A percentile compares a stretch with the other conserved stretches of the same genome.
Evolutionary conservation across 805 yeast genomes (phyloP).

Genomic region (Kuraishia hungarica): DNA sequence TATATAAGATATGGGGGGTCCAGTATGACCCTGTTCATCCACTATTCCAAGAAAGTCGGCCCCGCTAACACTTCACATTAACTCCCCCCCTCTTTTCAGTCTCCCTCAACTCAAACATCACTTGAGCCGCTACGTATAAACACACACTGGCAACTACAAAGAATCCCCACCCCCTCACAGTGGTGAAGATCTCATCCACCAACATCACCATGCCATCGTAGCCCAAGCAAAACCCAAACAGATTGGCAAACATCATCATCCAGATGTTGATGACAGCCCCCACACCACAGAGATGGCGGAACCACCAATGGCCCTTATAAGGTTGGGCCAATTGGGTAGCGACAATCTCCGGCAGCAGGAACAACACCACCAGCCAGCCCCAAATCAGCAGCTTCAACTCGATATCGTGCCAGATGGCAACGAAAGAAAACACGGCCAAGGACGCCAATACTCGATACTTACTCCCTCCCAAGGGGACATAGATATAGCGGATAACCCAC

Average conservation of each 20-base stretch:
- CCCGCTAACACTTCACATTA: conserved; percentile 72
- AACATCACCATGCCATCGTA: conserved; percentile 70
- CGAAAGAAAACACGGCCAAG: conserved; percentile 84
- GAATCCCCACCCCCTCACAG: conserved; percentile 60
- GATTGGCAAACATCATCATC: conserved; percentile 97
- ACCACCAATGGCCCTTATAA: conserved; percentile 47
- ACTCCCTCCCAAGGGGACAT: conserved; percentile 87
- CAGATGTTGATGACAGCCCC: conserved; percentile 90
- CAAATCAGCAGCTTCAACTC: conserved; percentile 78
- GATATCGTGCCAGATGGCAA: conserved; percentile 98
- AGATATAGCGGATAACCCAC: conserved; percentile 85
- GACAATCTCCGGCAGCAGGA: conserved; percentile 76
- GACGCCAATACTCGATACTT: conserved; percentile 64
- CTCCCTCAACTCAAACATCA: conserved; percentile 91
- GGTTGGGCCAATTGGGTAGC: conserved; percentile 37
- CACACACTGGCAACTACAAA: conserved; percentile 52
- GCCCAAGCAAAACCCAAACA: conserved; percentile 93
- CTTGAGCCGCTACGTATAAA: conserved; percentile 78
- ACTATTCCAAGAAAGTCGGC: too few species aligned
- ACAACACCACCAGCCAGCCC: conserved; percentile 93
- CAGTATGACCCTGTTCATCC: too few species aligned
- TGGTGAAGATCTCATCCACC: conserved; percentile 61
- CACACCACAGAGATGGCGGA: conserved; percentile 69
- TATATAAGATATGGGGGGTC: too few species aligned
- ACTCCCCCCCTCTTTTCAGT: conserved; percentile 78